Evolutionary conservation across 441 rosid genomes (phyloP).

Genomic region (Pelargonium fulgidum): DNA sequence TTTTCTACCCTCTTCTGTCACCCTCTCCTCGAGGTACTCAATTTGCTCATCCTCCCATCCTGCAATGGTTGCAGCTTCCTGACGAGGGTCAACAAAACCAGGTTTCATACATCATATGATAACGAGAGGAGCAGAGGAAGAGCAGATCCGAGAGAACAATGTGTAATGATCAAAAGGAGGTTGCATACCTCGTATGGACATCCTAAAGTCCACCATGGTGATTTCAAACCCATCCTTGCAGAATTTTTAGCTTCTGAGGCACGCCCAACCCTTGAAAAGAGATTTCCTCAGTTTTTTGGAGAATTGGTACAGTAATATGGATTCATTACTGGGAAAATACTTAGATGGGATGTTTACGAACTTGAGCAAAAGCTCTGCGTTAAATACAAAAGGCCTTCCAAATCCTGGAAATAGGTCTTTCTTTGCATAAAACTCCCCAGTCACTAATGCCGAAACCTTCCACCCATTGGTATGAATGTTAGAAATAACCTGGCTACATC

Average conservation of each 20-base stretch:
- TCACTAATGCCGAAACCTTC: slow-evolving; percentile 81
- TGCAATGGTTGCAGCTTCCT: slow-evolving; percentile 71
- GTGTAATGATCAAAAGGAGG: slow-evolving; percentile 7
- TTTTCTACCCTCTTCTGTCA: slow-evolving; percentile 60
- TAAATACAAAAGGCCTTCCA: slow-evolving; percentile 76
- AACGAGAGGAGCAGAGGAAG: slow-evolving; percentile 3
- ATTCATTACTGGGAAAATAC: slow-evolving; percentile 4
- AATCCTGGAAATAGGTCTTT: slow-evolving; percentile 80
- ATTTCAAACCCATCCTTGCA: slow-evolving; percentile 74
- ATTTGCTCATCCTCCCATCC: slow-evolving; percentile 90
- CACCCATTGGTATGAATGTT: slow-evolving; percentile 16
- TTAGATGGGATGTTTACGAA: slow-evolving; percentile 26
- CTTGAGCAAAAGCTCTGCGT: slow-evolving; percentile 63
- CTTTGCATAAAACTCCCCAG: slow-evolving; percentile 72
- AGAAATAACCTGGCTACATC: slow-evolving; percentile 13
- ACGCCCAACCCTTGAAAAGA: slow-evolving; percentile 49
- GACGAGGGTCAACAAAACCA: slow-evolving; percentile 16
- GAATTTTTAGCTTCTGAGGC: slow-evolving; percentile 73
- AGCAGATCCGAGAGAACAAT: slow-evolving; percentile 8
- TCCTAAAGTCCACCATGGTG: slow-evolving; percentile 93
- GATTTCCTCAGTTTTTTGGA: slow-evolving; percentile 17
- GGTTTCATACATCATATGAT: neutral
- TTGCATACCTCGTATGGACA: slow-evolving; percentile 54
- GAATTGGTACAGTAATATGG: slow-evolving; percentile 8
- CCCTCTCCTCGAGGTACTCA: slow-evolving; percentile 66